phyloP scores from a whole-genome alignment of 495 filamentous ascomycete species.

The Thermothielavioides terrestris region DNA sequence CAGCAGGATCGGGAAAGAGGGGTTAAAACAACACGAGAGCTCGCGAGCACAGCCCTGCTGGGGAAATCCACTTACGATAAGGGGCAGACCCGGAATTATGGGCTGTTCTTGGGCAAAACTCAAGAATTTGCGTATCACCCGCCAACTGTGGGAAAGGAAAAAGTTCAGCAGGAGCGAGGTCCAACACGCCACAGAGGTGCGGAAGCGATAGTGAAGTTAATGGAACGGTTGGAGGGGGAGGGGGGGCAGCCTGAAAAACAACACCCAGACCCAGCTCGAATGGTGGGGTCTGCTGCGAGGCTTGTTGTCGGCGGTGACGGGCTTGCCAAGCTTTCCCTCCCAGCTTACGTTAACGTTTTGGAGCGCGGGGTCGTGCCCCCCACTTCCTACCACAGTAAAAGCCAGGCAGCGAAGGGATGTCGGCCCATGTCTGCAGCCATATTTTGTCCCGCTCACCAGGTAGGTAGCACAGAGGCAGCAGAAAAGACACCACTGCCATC shows the following conservation, averaged over 20 bases:
- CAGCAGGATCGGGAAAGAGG: slow-evolving; percentile 7
- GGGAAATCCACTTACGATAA: slow-evolving; percentile 8
- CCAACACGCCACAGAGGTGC: not conserved
- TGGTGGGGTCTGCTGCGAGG: slow-evolving; percentile 23
- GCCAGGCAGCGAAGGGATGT: not conserved
- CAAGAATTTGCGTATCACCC: not conserved
- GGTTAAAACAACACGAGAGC: slow-evolving; percentile 3
- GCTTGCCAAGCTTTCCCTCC: slow-evolving; percentile 14
- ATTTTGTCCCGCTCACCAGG: not conserved
- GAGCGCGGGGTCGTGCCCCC: slow-evolving; percentile 7
- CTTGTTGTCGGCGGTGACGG: slow-evolving; percentile 17
- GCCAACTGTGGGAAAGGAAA: not conserved
- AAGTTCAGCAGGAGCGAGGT: not conserved
- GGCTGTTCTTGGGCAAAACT: not conserved
- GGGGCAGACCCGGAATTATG: not conserved
- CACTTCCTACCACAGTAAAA: slow-evolving; percentile 9
- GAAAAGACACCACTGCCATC: no score
- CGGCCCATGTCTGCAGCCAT: not conserved
- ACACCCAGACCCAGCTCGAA: slow-evolving; percentile 6
- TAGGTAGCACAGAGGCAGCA: no score
- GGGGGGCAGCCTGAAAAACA: slow-evolving; percentile 22
- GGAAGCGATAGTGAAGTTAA: slow-evolving; percentile 18
- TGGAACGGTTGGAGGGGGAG: slow-evolving; percentile 23
- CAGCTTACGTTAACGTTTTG: slow-evolving; percentile 6
- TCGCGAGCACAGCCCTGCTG: slow-evolving; percentile 5